Percentiles rank a stretch among this genome's conserved stretches.
These are phyloP conservation scores for Claviceps sorghi DNA, from an alignment of 2,329 filamentous ascomycete species.

Conservation along the genomic window DNA sequence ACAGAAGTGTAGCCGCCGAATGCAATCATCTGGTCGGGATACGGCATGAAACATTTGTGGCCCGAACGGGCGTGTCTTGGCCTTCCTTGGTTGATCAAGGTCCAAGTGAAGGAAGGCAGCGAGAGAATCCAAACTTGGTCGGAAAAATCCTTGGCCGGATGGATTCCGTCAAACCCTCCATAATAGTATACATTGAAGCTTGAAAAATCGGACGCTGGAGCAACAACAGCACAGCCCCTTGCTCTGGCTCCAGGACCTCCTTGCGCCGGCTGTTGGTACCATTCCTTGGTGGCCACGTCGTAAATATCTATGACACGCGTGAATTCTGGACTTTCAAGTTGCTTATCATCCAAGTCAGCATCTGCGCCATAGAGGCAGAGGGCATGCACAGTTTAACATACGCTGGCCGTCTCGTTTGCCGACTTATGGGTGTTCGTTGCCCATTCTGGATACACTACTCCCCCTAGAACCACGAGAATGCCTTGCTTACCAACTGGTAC, in stretches of 20 bases:
- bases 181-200: conserved; percentile 79
- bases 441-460: conserved; percentile 49
- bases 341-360: conserved; percentile 22
- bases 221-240: conserved; percentile 60
- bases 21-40: conserved; percentile 68
- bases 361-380: not conserved
- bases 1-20: conserved; percentile 49
- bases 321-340: conserved; percentile 53
- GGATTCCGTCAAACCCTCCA: conserved; percentile 52
- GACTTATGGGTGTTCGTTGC: conserved; percentile 13
- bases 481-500: conserved; percentile 65
- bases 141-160: conserved; percentile 23
- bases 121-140: conserved; percentile 73
- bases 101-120: conserved; percentile 70
- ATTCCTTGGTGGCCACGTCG: conserved; percentile 53
- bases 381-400: conserved; percentile 11
- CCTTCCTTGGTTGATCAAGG: conserved; percentile 33
- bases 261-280: conserved; percentile 54
- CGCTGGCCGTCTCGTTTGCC: conserved; percentile 17
- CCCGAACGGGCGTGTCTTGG: conserved; percentile 47
- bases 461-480: conserved; percentile 63
- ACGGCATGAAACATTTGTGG: conserved; percentile 60
- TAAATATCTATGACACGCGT: conserved; percentile 62
- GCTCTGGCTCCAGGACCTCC: conserved; percentile 44
- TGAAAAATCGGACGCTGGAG: conserved; percentile 53